Percentiles rank a stretch among this genome's conserved stretches.
Evolutionary conservation across 2,329 filamentous ascomycete species (phyloP).

Genomic region (Raffaelea ambrosiae): DNA sequence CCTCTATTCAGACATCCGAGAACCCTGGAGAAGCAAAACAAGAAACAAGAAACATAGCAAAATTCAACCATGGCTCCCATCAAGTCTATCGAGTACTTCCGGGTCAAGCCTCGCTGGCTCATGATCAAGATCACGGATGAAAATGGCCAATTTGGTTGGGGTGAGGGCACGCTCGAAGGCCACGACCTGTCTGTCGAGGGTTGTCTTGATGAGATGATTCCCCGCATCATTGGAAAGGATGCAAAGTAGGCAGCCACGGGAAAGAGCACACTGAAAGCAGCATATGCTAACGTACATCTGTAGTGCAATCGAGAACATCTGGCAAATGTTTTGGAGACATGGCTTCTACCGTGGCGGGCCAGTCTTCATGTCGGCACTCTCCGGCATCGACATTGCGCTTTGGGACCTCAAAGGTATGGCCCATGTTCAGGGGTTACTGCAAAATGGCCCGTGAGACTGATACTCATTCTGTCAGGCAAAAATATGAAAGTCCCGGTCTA

Average conservation of each 20-base stretch:
- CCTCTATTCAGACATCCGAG: too few species aligned
- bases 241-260: constrained; percentile 40
- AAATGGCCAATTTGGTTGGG: constrained; percentile 52
- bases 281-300: constrained; percentile 33
- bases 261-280: not conserved
- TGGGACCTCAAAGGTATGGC: constrained; percentile 54
- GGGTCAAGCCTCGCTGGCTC: constrained; percentile 58
- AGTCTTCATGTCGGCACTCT: constrained; percentile 64
- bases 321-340: constrained; percentile 56
- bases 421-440: too few species aligned
- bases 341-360: constrained; percentile 64
- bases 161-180: constrained; percentile 58
- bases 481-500: constrained; percentile 46
- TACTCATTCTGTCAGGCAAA: constrained; percentile 2
- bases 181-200: constrained; percentile 59
- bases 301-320: constrained; percentile 54
- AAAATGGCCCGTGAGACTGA: too few species aligned
- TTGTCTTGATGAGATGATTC: constrained; percentile 50
- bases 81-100: constrained; percentile 55
- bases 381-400: constrained; percentile 61
- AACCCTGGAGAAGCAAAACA: not conserved
- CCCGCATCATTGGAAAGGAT: constrained; percentile 49
- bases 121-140: constrained; percentile 61
- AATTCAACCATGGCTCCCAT: constrained; percentile 37
- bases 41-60: not conserved